Evolutionary conservation across 495 filamentous ascomycete species (phyloP), one percentile per base, ranked within the genome.

Genomic region (Penicillium paxilli): DNA sequence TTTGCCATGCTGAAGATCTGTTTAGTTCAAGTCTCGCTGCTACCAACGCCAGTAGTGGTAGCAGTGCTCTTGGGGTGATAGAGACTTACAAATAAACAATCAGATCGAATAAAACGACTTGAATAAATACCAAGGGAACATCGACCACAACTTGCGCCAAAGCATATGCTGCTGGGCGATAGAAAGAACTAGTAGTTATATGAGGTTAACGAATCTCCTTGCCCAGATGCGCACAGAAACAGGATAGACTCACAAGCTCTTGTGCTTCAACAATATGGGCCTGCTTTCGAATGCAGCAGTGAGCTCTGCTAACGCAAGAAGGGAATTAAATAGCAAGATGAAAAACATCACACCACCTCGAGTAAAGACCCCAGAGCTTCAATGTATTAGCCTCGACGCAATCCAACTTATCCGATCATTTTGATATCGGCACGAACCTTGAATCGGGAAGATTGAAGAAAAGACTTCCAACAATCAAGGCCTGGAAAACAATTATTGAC

Each of bases 261-360:
- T 89, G 67, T 96, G 91, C 57, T 94, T 92, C 52, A 90, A 73
- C 32, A 96, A 70, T 38, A 96, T 88, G 3, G 87, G 88, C 22
- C 87, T 80, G 9, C 82, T 83, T 3, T 77, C 66, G 58, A 92
- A 93, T 2, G 87, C 82, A 22, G 84, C 71, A 14, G 86, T 90
- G 26, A 93, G 74, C 58, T 95, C 91, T 6, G 87, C 81, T 17
- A 96, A 68, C 14, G 91, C 87, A 20, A 93, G 78, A 28, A 95
- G 78, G 23, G 88, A 82, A 59, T 92, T 92, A 76, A 93, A 93
- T 11, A 96, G 71, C 10, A 95, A 68, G 41, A 87, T 80, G 65
- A 90, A 91, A 71, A 94, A 95, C 63, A 87, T 70, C 2, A 82
- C 78, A 64, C 80, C 78, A 37, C 81, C 79, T 52, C 73, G 52